These are phyloP conservation scores for Escovopsis sp. DNA, from an alignment of 2,329 filamentous ascomycete species.

Conservation along the genomic window DNA sequence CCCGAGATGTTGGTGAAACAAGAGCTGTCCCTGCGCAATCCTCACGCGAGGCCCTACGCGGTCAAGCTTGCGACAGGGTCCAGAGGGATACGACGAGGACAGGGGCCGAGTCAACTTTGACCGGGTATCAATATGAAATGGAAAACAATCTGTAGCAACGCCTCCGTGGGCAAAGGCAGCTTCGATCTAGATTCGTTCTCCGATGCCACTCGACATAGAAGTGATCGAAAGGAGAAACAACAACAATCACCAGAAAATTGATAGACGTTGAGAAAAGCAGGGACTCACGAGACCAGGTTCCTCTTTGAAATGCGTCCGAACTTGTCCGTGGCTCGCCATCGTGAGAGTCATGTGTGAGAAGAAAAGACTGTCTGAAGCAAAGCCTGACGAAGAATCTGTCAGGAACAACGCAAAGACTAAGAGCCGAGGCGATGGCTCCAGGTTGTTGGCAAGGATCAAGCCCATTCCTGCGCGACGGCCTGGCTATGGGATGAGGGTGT, in stretches of 20 bases:
- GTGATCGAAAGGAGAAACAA: not conserved
- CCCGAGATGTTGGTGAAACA: conserved; percentile 37
- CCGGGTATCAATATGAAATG: too few species aligned
- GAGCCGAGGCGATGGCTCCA: too few species aligned
- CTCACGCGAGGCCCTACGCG: conserved; percentile 26
- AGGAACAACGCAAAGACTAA: not conserved
- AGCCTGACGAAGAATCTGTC: not conserved
- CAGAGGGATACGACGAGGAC: not conserved
- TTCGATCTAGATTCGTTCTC: too few species aligned
- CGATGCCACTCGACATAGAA: too few species aligned
- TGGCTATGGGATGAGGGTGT: too few species aligned
- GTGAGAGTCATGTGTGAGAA: conserved; percentile 10
- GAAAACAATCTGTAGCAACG: not conserved
- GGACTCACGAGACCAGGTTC: conserved; percentile 16
- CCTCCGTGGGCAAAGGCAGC: not conserved
- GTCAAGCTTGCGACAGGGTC: conserved; percentile 28
- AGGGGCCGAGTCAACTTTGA: too few species aligned
- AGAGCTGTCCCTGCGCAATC: conserved; percentile 31
- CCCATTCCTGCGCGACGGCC: too few species aligned
- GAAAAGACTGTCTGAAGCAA: not conserved
- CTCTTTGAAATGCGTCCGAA: conserved; percentile 16
- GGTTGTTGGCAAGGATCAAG: too few species aligned
- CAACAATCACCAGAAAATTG: not conserved
- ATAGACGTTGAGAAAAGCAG: not conserved
- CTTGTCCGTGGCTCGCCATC: conserved; percentile 16